Percentiles rank a stretch among this genome's conserved stretches.
Conservation (phyloP, 352 stramenopile genomes). For the Aphanomyces euteiches region DNA sequence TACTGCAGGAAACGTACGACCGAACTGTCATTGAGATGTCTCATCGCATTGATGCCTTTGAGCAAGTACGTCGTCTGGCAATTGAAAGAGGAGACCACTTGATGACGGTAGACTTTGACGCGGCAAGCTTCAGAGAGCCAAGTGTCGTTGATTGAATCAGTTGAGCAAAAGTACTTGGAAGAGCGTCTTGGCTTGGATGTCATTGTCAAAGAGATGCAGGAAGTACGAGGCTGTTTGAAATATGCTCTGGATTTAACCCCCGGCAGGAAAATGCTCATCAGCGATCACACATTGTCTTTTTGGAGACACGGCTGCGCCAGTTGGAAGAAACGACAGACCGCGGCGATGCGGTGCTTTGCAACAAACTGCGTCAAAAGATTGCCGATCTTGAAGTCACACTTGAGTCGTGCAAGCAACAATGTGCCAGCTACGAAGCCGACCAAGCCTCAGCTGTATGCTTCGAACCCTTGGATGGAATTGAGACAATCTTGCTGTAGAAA, state of each 20-base stretch:
- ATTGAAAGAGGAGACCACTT: background rate
- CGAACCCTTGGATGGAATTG: background rate
- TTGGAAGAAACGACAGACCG: slow-evolving; percentile 31
- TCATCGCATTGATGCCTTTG: slow-evolving; percentile 9
- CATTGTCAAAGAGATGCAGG: slow-evolving; percentile 7
- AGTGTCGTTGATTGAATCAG: background rate
- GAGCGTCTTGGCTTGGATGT: background rate
- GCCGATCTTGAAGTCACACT: slow-evolving; percentile 39
- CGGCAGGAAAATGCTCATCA: slow-evolving; percentile 9
- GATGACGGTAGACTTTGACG: background rate
- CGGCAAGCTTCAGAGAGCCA: background rate
- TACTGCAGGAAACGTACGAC: slow-evolving; percentile 10
- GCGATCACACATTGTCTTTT: background rate
- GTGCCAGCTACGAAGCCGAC: background rate
- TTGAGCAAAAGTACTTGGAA: background rate
- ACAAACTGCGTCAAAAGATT: slow-evolving; percentile 46
- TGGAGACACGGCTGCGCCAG: slow-evolving; percentile 43
- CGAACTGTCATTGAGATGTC: background rate
- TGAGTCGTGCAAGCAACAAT: slow-evolving; percentile 20
- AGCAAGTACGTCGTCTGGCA: background rate
- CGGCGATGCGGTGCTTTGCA: slow-evolving; percentile 51
- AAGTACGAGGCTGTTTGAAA: slow-evolving; percentile 2
- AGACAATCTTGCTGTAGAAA: background rate
- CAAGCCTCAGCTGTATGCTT: background rate
- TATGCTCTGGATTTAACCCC: background rate